phyloP scores from a whole-genome alignment of 345 rosid genomes.

The Chamaenerion angustifolium region DNA sequence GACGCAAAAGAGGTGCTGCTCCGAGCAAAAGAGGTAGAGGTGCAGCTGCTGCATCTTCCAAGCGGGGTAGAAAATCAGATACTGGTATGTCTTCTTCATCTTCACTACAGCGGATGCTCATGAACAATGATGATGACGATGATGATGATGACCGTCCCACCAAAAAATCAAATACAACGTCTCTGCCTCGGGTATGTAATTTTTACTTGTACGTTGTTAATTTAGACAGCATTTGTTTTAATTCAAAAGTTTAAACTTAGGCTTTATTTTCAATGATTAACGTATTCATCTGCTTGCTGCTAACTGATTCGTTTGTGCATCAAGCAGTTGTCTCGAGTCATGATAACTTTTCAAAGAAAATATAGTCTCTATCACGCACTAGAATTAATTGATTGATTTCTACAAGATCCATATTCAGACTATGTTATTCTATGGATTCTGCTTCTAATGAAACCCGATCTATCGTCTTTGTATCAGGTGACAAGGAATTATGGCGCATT shows the following conservation, averaged over 20 bases:
- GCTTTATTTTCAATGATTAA: too few relatives aligned
- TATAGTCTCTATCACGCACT: too few relatives aligned
- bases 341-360: too few relatives aligned
- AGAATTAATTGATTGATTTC: too few relatives aligned
- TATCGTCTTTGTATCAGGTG: conserved; percentile 23
- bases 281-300: too few relatives aligned
- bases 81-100: conserved; percentile 14
- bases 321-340: too few relatives aligned
- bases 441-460: background rate
- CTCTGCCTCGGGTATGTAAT: conserved; percentile 60
- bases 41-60: conserved; percentile 33
- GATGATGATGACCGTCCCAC: conserved; percentile 47
- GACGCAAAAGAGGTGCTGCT: conserved; percentile 58
- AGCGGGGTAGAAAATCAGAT: conserved; percentile 62
- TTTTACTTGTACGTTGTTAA: background rate
- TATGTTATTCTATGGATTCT: background rate
- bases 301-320: too few relatives aligned
- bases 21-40: conserved; percentile 47
- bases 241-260: too few relatives aligned
- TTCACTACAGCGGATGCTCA: conserved; percentile 38
- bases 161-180: conserved; percentile 31
- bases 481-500: conserved; percentile 85
- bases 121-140: conserved; percentile 53
- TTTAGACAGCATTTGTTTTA: too few relatives aligned
- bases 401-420: too few relatives aligned